phyloP scores from a whole-genome alignment of 345 rosid species.

The Eucalyptus coolabah region DNA sequence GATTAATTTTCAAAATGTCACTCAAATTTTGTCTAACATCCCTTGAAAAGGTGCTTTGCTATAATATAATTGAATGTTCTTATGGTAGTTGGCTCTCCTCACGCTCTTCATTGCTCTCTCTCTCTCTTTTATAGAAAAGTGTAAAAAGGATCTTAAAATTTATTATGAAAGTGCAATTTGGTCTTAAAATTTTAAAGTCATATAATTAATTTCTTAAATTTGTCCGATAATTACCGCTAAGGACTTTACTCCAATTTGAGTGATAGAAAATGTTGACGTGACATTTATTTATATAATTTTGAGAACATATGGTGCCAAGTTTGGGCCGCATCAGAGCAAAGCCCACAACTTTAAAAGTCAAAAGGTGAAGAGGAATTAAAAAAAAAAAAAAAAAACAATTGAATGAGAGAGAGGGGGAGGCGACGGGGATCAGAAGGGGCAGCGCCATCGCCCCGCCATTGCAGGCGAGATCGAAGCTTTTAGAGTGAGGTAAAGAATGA shows the following conservation, averaged over 20 bases:
- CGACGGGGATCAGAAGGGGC: not conserved
- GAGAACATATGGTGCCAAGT: not conserved
- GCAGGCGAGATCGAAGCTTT: not conserved
- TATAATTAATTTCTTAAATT: not conserved
- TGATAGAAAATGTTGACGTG: rapidly evolving
- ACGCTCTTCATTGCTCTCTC: not conserved
- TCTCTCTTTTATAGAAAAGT: not conserved
- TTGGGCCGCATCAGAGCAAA: not conserved
- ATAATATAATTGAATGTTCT: not conserved
- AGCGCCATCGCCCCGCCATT: not conserved
- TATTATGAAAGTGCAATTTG: not conserved
- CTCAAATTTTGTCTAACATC: not conserved
- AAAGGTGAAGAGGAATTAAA: not conserved
- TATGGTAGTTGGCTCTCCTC: not conserved
- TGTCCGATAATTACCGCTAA: not conserved
- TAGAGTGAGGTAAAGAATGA: not conserved
- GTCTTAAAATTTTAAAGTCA: not conserved
- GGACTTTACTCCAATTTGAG: not conserved
- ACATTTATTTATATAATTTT: not conserved
- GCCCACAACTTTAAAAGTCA: not conserved
- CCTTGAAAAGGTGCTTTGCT: not conserved
- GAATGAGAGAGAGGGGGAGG: not conserved
- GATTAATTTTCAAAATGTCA: not conserved
- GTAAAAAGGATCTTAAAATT: not conserved
- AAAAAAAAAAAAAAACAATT: not conserved